A percentile compares a stretch with the other conserved stretches of the same genome.
Evolutionary conservation across 805 yeast genomes (phyloP).

Genomic region (Gaillardinia entomophila): DNA sequence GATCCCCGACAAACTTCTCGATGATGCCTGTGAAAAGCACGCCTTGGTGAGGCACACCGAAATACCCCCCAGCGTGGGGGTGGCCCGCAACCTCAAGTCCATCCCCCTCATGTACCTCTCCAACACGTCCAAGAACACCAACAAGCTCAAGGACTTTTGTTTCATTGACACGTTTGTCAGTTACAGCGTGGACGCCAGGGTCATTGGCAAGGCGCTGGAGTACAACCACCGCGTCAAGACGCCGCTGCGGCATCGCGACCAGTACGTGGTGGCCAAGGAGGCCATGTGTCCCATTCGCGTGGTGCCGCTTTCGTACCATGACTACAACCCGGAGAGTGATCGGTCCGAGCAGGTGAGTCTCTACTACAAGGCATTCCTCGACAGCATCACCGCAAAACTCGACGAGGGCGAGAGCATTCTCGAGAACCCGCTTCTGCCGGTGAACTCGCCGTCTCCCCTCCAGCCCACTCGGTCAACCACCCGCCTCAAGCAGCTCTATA

Average conservation of each 20-base stretch:
- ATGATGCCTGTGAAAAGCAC: constrained; percentile 34
- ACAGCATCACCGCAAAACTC: constrained; percentile 22
- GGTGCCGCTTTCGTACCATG: constrained; percentile 23
- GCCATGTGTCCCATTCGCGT: constrained; percentile 28
- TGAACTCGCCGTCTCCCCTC: constrained; percentile 2
- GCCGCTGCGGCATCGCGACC: constrained; percentile 11
- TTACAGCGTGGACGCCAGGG: constrained; percentile 34
- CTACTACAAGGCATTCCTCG: constrained; percentile 29
- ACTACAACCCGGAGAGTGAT: constrained; percentile 10
- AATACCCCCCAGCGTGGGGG: constrained; percentile 34
- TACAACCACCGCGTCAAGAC: constrained; percentile 13
- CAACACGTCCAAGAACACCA: constrained; percentile 9
- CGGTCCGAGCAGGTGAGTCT: constrained; percentile 15
- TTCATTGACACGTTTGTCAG: constrained; percentile 29
- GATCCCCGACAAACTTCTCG: constrained; percentile 35
- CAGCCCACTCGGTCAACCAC: constrained; percentile 6
- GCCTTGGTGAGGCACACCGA: constrained; percentile 28
- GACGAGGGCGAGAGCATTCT: constrained; percentile 10
- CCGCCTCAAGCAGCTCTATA: constrained; percentile 20
- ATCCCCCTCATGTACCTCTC: constrained; percentile 13
- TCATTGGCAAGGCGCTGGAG: constrained; percentile 35
- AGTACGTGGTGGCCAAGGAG: constrained; percentile 33
- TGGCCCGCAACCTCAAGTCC: constrained; percentile 20
- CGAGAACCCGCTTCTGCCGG: constrained; percentile 1
- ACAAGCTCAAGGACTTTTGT: constrained; percentile 26